A percentile compares a stretch with the other conserved stretches of the same genome.
These are phyloP conservation scores for Macrolepiota albuminosa DNA, from an alignment of 768 basidiomycete genomes.

Conservation along the genomic window DNA sequence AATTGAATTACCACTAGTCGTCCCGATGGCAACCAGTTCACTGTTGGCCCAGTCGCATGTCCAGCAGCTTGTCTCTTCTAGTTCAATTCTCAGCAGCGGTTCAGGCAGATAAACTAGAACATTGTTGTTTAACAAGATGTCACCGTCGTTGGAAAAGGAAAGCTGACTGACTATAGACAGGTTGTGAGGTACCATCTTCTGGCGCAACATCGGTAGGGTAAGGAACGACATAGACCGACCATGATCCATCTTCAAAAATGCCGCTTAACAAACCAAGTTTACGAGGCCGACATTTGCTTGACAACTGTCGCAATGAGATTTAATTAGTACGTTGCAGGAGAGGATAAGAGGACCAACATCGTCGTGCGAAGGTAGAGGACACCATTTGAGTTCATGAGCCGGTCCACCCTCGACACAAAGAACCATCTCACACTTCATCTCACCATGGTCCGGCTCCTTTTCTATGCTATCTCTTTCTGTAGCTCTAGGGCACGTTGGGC, in stretches of 20 bases:
- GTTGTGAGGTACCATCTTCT: constrained; percentile 20
- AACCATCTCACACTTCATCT: constrained; percentile 77
- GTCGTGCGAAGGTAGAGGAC: constrained; percentile 83
- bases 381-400: constrained; percentile 85
- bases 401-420: constrained; percentile 80
- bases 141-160: neutral
- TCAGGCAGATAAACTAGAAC: constrained; percentile 51
- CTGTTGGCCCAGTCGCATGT: constrained; percentile 90
- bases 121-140: neutral
- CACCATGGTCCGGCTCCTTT: constrained; percentile 29
- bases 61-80: constrained; percentile 74
- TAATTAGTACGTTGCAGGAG: neutral
- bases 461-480: neutral
- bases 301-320: constrained; percentile 2
- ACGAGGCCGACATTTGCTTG: constrained; percentile 21
- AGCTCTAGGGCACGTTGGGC: constrained; percentile 13
- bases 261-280: constrained; percentile 85
- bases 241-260: constrained; percentile 82
- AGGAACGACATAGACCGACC: constrained; percentile 76
- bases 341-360: constrained; percentile 20
- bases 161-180: constrained; percentile 45
- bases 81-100: constrained; percentile 67
- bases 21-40: constrained; percentile 75
- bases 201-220: constrained; percentile 55
- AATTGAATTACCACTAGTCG: constrained; percentile 62